A percentile compares a stretch with the other conserved stretches of the same genome.
Conservation (phyloP, 2,329 filamentous ascomycete genomes). For the Pseudocercospora cruenta region DNA sequence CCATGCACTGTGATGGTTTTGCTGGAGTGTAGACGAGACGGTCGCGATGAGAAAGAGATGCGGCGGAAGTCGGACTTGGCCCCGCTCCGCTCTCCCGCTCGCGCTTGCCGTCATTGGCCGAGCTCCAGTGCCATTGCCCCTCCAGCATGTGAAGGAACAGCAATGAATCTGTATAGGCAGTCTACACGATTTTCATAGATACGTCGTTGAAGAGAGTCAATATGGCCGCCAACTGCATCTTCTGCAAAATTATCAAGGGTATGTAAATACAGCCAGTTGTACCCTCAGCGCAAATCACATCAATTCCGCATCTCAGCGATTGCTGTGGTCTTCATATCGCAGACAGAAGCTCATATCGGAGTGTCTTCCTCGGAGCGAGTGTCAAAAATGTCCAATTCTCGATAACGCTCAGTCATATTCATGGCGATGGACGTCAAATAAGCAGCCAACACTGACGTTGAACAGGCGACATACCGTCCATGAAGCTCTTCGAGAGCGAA, state of each 20-base stretch:
- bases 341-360: background rate
- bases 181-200: background rate
- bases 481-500: conserved; percentile 95
- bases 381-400: no score
- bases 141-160: conserved; percentile 12
- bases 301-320: background rate
- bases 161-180: background rate
- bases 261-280: conserved; percentile 20
- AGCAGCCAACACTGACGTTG: background rate
- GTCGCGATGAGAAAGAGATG: background rate
- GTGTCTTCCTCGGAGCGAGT: background rate
- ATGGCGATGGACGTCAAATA: no score
- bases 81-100: background rate
- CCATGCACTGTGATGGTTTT: conserved; percentile 24
- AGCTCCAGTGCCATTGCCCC: background rate
- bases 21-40: background rate
- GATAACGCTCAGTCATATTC: no score
- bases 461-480: conserved; percentile 87
- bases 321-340: background rate
- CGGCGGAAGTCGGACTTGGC: conserved; percentile 11
- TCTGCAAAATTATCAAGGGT: conserved; percentile 99
- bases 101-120: conserved; percentile 4
- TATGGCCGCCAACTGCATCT: conserved; percentile 73
- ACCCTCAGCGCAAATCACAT: background rate
- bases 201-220: background rate